phyloP scores from a whole-genome alignment of 441 rosid species.

The Aquilaria agallochum region DNA sequence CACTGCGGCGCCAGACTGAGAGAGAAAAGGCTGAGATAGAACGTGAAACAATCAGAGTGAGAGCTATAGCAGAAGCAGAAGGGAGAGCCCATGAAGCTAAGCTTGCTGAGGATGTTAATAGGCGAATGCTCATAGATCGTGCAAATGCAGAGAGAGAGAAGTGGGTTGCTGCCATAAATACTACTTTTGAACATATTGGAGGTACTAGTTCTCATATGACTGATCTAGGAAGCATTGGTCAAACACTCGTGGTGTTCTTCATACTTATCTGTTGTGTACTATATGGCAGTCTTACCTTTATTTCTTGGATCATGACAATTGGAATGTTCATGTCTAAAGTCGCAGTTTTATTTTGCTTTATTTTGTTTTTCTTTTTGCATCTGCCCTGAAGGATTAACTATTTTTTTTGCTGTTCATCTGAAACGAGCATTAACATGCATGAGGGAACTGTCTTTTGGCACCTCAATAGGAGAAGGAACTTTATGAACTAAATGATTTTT shows the following conservation, averaged over 20 bases:
- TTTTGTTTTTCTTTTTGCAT: no score
- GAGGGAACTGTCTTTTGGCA: no score
- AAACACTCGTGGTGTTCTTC: not conserved
- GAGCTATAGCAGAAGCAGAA: constrained; percentile 97
- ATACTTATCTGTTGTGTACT: no score
- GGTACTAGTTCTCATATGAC: constrained; percentile 35
- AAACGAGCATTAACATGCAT: no score
- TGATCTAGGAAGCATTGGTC: constrained; percentile 8
- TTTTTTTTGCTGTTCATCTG: no score
- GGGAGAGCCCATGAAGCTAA: constrained; percentile 98
- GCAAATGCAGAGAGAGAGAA: constrained; percentile 98
- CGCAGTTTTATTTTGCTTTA: no score
- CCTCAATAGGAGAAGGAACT: no score
- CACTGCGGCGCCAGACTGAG: constrained; percentile 86
- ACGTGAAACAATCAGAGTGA: constrained; percentile 90
- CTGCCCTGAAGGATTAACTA: no score
- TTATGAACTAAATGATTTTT: no score
- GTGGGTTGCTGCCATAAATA: constrained; percentile 97
- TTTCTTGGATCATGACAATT: no score
- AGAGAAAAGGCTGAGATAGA: constrained; percentile 97
- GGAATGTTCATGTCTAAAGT: no score
- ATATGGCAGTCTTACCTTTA: no score
- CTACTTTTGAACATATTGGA: constrained; percentile 95
- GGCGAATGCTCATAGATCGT: constrained; percentile 86
- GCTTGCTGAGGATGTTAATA: constrained; percentile 92